Evolutionary conservation across 768 basidiomycete species (phyloP).

Genomic region (Pisolithus orientalis): DNA sequence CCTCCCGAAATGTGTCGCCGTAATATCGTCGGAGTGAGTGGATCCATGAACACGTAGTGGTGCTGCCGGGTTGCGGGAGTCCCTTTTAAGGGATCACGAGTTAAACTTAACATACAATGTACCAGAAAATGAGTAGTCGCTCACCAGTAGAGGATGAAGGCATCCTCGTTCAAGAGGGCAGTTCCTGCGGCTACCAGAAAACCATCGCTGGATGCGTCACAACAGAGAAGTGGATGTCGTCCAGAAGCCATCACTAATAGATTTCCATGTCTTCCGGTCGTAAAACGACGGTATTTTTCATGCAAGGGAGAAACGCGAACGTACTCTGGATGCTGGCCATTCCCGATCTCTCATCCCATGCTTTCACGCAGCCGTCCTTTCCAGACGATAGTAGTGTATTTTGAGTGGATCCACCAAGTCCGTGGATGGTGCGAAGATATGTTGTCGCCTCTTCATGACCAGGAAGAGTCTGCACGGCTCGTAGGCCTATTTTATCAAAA

Average conservation of each 20-base stretch:
- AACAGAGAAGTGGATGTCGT: conserved; percentile 49
- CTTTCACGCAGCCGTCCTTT: conserved; percentile 61
- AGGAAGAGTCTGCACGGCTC: conserved; percentile 37
- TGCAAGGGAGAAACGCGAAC: conserved; percentile 18
- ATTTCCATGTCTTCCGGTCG: conserved; percentile 30
- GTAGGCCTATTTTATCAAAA: conserved; percentile 55
- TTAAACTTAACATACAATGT: background rate
- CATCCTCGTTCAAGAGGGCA: conserved; percentile 75
- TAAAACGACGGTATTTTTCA: conserved; percentile 18
- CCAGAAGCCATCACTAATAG: conserved; percentile 44
- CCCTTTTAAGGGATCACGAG: conserved; percentile 47
- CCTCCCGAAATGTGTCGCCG: conserved; percentile 52
- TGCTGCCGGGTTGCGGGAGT: conserved; percentile 68
- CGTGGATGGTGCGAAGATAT: conserved; percentile 39
- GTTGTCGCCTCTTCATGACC: conserved; percentile 60
- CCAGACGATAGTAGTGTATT: conserved; percentile 58
- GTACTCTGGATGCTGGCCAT: conserved; percentile 53
- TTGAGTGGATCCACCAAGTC: conserved; percentile 35
- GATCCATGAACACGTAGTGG: conserved; percentile 74
- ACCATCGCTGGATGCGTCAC: conserved; percentile 67
- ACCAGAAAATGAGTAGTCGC: conserved; percentile 3
- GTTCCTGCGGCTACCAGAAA: conserved; percentile 77
- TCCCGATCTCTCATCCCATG: conserved; percentile 67
- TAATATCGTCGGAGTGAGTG: conserved; percentile 93
- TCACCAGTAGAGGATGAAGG: conserved; percentile 80